Evolutionary conservation across 129 eudicot species (phyloP), one percentile per base, ranked within the genome.

Genomic region (Chrysanthemum seticuspe): DNA sequence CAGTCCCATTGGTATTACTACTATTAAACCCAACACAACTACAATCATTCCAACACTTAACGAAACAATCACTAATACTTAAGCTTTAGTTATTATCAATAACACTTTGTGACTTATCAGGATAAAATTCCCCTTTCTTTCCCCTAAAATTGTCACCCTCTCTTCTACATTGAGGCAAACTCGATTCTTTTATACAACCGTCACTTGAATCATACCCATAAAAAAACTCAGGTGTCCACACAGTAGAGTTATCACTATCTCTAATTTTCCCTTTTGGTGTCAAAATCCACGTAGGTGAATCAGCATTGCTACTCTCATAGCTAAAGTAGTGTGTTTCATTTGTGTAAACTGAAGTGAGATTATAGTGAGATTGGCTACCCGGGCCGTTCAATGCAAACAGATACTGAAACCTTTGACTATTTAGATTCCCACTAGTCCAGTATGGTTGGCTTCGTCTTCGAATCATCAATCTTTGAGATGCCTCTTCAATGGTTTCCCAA

Each of bases 61-160:
- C 70, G 63, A 73, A 76, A 62, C 92, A 87, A 53, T 87, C 92
- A 63, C 88, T 67, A 56, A 73, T 14, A 69, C 84, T 76, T 49
- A 76, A 44, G 73, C 73, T 78, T 12, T 78, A 15, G 61, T 47
- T 81, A 3, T 11, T 13, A 53, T 79, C 76, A n/a, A 27, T 61
- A 56, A 0, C 10, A 36, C n/a, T 80, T 31, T 27, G 9, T 25
- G 60, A 45, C 63, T 2, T 50, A 19, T 10, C 15, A 6, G 62
- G 69, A 68, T 4, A 14, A 69, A 77, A 77, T 13, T 29, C 74
- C 3, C 67, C 79, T 0, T 67, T 76, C 45, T 21, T 18, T 10
- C 19, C 13, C 40, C 27, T 67, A 52, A 76, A 72, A 49, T 48
- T 45, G 18, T 58, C 72, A 12, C 13, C 21, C 13, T 44, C 18